Base-by-base conservation (phyloP, 495 filamentous ascomycete species). In the Evernia prunastri region DNA sequence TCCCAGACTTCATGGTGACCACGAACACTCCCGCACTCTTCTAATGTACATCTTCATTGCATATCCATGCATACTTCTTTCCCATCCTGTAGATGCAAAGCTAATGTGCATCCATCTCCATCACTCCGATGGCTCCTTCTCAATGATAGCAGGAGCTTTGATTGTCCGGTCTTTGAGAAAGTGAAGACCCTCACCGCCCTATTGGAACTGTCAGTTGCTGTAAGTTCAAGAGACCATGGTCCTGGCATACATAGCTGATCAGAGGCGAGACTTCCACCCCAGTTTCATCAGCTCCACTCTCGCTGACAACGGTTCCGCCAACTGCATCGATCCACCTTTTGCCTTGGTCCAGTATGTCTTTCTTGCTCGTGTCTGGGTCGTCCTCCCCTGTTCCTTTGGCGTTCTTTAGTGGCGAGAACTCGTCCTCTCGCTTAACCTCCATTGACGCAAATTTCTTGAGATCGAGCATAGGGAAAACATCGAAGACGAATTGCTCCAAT, bases 371-470 rank as follows among this genome's bases (percentile, higher is more conserved):
- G 68, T 96, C 91, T 4, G 91, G 90, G 73, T 96, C 90, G 74
- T 99, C 94, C 78, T 97, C 87, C 25, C 89, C 89, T 17, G 91
- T 92, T 29, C 92, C 92, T 67, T 80, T 83, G 29, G 90, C 95
- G 68, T 99, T 99, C 86, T 99, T 99, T 66, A 99, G 80, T 13
- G 94, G 93, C 56, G 93, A 97, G 79, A 99, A 99, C 77, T 99
- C 94, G 63, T 99, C 94, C 78, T 97, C 92, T 39, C 94, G 90
- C 72, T 86, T 89, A 36, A 99, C 94, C 77, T 99, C 94, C 79
- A 97, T 85, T 75, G 85, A 93, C 17, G 92, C 95, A 70, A 99
- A 97, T 77, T 93, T 91, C 53, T 87, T 81, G 64, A 99, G 80
- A 36, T 89, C 81, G 18, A 94, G 82, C 82, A 90, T 80, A 56